Base-by-base conservation (phyloP, 129 eudicot genomes). In the Arctium lappa region DNA sequence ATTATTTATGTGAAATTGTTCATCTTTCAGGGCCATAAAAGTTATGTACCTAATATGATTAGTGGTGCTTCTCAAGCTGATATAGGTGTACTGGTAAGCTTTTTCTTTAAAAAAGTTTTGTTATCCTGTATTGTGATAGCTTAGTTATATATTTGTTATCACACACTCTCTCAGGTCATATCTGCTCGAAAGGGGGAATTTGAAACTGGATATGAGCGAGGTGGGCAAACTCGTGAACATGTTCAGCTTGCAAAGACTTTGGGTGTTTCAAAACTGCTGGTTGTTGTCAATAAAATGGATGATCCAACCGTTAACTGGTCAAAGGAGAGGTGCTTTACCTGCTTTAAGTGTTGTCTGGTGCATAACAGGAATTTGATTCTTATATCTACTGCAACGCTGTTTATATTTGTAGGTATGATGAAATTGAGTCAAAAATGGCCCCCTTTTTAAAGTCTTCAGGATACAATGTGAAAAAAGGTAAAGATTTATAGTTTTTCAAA, bases 11-110 rank as follows among this genome's bases (percentile, higher is more conserved):
- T 79, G 8, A 18, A 39, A 36, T 44, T 72, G 37, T 63, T 80
- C 34, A 40, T 85, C 33, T 62, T 70, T 46, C 92, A 92, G 99
- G 99, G 99, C 50, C 99, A 95, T 85, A 95, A 95, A 90, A 95
- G 97, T 73, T 95, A 95, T 86, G 97, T 95, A 22, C 99, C 99
- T 2, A 95, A 95, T 81, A 95, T 95, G 99, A 95, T 95, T 73
- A 92, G 97, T 36, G 99, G 99, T 73, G 99, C 99, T 80, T 91
- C 99, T 63, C 99, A 95, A 85, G 98, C 98, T 81, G 98, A 94
- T 78, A 90, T 92, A 48, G 99, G 99, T 85, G 97, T 95, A 65
- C 84, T 95, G 90, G 99, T 95, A 88, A 83, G 87, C 53, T 79
- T 72, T 37, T 42, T 13, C 66, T 69, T 63, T 53, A 46, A 34